Evolutionary conservation across 768 basidiomycete species (phyloP).

Genomic region (Boletus rubroflammeus): DNA sequence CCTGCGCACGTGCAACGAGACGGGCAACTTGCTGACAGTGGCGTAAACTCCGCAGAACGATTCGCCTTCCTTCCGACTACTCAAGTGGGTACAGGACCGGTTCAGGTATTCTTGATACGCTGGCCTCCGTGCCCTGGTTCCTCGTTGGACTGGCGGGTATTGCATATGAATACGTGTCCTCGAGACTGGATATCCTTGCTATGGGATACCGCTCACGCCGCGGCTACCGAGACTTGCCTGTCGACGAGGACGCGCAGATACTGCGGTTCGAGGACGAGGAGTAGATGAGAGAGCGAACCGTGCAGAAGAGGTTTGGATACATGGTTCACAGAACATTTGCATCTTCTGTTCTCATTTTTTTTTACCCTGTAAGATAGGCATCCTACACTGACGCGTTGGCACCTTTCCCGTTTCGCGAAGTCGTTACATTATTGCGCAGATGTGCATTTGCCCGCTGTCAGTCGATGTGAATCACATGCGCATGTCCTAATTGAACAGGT

Average conservation of each 20-base stretch:
- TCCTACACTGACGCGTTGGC: not conserved
- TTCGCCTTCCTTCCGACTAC: constrained; percentile 64
- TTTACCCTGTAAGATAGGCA: not conserved
- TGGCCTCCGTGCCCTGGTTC: constrained; percentile 91
- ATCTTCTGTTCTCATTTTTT: not conserved
- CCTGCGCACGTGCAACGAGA: not conserved
- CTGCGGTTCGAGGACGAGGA: constrained; percentile 82
- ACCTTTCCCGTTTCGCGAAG: not conserved
- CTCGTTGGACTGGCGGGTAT: constrained; percentile 74
- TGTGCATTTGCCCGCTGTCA: not conserved
- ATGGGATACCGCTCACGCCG: constrained; percentile 45
- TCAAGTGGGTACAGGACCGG: constrained; percentile 34
- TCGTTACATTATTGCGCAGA: not conserved
- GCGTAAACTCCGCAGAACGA: constrained; percentile 46
- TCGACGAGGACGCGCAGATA: constrained; percentile 88
- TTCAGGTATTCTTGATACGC: constrained; percentile 57
- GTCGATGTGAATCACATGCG: not conserved
- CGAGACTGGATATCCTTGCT: constrained; percentile 39
- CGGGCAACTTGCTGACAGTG: constrained; percentile 1
- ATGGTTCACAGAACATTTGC: not conserved
- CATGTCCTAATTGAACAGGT: not conserved
- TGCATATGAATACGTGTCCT: constrained; percentile 62
- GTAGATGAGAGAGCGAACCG: constrained; percentile 2
- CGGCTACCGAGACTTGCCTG: constrained; percentile 73
- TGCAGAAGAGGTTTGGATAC: not conserved